phyloP scores from a whole-genome alignment of 2,329 filamentous ascomycete species.

The Tolypocladium endophyticum region DNA sequence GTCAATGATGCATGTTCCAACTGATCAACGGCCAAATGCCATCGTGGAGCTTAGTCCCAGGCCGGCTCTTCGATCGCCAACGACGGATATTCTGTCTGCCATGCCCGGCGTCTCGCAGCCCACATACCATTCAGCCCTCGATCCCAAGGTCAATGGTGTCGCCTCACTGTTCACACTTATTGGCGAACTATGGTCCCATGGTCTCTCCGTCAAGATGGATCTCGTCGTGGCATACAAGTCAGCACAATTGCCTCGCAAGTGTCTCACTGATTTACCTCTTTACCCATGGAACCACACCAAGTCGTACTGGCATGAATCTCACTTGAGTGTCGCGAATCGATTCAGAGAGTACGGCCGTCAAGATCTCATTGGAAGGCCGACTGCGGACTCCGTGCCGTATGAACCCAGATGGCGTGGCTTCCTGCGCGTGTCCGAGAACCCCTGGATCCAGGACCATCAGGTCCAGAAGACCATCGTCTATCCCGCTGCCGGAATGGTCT shows the following conservation, averaged over 20 bases:
- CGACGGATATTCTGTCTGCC: conserved; percentile 21
- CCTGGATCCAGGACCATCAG: conserved; percentile 42
- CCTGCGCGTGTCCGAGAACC: conserved; percentile 35
- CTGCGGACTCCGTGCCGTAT: conserved; percentile 30
- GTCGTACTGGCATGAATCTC: conserved; percentile 43
- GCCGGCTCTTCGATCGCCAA: conserved; percentile 23
- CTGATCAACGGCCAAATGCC: conserved; percentile 18
- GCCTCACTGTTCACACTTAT: conserved; percentile 18
- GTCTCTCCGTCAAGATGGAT: conserved; percentile 19
- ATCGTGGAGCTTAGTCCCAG: conserved; percentile 32
- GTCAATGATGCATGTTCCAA: conserved; percentile 18
- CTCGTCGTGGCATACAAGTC: conserved; percentile 13
- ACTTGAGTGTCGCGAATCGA: conserved; percentile 30
- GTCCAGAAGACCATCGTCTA: conserved; percentile 40
- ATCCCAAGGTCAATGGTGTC: conserved; percentile 12
- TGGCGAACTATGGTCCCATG: conserved; percentile 27
- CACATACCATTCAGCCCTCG: conserved; percentile 17
- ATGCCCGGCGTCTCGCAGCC: conserved; percentile 2
- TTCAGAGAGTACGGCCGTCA: conserved; percentile 33
- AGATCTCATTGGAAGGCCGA: conserved; percentile 39
- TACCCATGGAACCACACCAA: conserved; percentile 46
- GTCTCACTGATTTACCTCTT: conserved; percentile 34
- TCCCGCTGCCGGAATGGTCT: conserved; percentile 37
- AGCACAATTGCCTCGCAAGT: conserved; percentile 12
- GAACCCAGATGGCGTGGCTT: conserved; percentile 40